Percentiles rank a stretch among this genome's conserved stretches.
Conservation (phyloP, 208 protist genomes). For the Trypanosoma platydactyli region DNA sequence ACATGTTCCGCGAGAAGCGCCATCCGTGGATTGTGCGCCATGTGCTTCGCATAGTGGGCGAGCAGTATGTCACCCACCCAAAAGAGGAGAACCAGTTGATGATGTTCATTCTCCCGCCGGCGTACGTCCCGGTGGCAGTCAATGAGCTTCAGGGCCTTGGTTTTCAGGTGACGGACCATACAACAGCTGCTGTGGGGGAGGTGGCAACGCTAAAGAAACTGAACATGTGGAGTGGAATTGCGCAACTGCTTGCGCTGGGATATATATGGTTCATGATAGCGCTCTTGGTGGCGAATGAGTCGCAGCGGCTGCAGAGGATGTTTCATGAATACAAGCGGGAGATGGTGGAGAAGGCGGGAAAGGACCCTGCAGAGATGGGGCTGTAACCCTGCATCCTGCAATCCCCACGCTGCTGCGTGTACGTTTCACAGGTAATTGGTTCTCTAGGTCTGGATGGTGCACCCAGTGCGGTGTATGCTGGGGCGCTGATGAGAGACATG, state of each 20-base stretch:
- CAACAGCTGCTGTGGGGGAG: slow-evolving; percentile 54
- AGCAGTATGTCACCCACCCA: slow-evolving; percentile 80
- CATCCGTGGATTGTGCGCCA: slow-evolving; percentile 70
- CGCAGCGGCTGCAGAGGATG: slow-evolving; percentile 44
- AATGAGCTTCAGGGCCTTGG: slow-evolving; percentile 77
- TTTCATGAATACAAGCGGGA: slow-evolving; percentile 83
- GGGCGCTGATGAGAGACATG: too few species aligned
- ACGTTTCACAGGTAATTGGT: too few species aligned
- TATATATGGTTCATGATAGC: slow-evolving; percentile 81
- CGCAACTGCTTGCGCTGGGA: slow-evolving; percentile 55
- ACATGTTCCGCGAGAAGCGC: slow-evolving; percentile 53
- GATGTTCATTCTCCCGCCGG: slow-evolving; percentile 75
- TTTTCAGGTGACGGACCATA: slow-evolving; percentile 66
- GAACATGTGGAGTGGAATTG: slow-evolving; percentile 63
- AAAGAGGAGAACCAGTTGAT: slow-evolving; percentile 69
- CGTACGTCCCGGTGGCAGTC: slow-evolving; percentile 54
- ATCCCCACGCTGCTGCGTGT: too few species aligned
- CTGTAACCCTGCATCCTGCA: slow-evolving; percentile 27
- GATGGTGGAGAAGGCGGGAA: slow-evolving; percentile 74
- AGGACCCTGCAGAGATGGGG: slow-evolving; percentile 72
- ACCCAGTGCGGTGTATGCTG: too few species aligned
- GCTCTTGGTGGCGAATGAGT: slow-evolving; percentile 68
- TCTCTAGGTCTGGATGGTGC: too few species aligned
- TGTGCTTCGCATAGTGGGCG: slow-evolving; percentile 64
- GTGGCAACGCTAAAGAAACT: slow-evolving; percentile 47